Evolutionary conservation across 805 yeast genomes (phyloP), one percentile per base, ranked within the genome.

Genomic region (Naumovozyma baii): DNA sequence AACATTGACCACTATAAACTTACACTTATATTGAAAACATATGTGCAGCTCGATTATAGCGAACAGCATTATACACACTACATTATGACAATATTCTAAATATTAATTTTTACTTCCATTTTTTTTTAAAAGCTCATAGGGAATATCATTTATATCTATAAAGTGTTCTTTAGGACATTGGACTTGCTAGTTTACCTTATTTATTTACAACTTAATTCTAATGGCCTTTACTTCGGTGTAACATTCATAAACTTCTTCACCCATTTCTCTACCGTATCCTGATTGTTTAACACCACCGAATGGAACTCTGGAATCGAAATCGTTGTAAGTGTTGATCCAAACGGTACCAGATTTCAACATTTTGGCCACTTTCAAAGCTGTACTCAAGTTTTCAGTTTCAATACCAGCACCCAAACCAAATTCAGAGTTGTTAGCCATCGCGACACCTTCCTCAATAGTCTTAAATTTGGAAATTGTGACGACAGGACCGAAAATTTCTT

Each of bases 201-300:
- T 22, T 22, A 12, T 22, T 39, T 48, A 54, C 42, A 63, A 51
- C 48, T 64, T 73, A 44, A 67, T 64, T 74, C 92, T 78, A 44
- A 82, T 82, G 48, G 85, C 83, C 67, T 81, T 82, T 47, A 70
- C 70, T 63, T 80, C 86, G 42, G 82, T 75, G 71, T 81, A 82
- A 68, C 77, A 76, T 49, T 79, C 85, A 49, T 80, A 72, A 38
- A 82, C 86, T 59, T 81, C 87, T 35, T 64, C 63, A 64, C 92
- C 92, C 88, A 82, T 79, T 69, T 82, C 92, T 70, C 85, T 78
- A 62, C 92, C 92, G 61, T 80, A 73, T 63, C 90, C 90, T 46
- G 84, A 76, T 66, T 79, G 80, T 57, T 79, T 78, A 69, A 66
- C 80, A 57, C 90, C 90, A 62, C 90, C 90, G 57, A 82, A 82